These are phyloP conservation scores for Wickerhamiella nectarea DNA, from an alignment of 805 yeast species.

Conservation along the genomic window DNA sequence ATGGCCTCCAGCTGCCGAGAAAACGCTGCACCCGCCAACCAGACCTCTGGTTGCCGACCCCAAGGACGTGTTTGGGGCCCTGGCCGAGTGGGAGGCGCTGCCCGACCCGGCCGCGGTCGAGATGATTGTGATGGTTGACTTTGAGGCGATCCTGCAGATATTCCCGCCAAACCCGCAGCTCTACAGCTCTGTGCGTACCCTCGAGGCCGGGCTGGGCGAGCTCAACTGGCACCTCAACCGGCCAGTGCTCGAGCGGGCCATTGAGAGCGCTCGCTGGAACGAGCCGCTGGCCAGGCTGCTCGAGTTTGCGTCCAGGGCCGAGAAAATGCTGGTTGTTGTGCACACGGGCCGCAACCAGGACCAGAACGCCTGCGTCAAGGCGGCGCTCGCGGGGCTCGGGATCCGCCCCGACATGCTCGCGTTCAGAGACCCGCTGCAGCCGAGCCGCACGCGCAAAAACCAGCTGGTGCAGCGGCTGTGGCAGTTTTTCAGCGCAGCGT, in stretches of 20 bases:
- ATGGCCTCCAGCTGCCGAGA: neutral
- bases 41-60: neutral
- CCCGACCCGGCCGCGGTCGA: neutral
- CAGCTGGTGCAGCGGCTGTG: slow-evolving; percentile 15
- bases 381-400: slow-evolving; percentile 11
- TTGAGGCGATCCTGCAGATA: slow-evolving; percentile 12
- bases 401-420: slow-evolving; percentile 13
- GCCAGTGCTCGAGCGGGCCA: neutral
- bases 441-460: slow-evolving; percentile 3
- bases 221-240: slow-evolving; percentile 12
- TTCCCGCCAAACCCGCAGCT: slow-evolving; percentile 14
- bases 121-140: neutral
- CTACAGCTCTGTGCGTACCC: slow-evolving; percentile 5
- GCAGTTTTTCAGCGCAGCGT: slow-evolving; percentile 11
- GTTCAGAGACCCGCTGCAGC: slow-evolving; percentile 13
- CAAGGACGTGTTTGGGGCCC: slow-evolving; percentile 4
- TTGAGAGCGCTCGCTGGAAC: slow-evolving; percentile 13
- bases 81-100: slow-evolving; percentile 3
- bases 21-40: neutral
- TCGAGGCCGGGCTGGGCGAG: slow-evolving; percentile 13
- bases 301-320: slow-evolving; percentile 1
- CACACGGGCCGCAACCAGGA: slow-evolving; percentile 14
- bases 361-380: slow-evolving; percentile 8
- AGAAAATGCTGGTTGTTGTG: slow-evolving; percentile 12
- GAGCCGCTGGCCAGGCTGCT: slow-evolving; percentile 12